Evolutionary conservation across 2,329 filamentous ascomycete genomes (phyloP).

Genomic region (Apiospora pterosperma): DNA sequence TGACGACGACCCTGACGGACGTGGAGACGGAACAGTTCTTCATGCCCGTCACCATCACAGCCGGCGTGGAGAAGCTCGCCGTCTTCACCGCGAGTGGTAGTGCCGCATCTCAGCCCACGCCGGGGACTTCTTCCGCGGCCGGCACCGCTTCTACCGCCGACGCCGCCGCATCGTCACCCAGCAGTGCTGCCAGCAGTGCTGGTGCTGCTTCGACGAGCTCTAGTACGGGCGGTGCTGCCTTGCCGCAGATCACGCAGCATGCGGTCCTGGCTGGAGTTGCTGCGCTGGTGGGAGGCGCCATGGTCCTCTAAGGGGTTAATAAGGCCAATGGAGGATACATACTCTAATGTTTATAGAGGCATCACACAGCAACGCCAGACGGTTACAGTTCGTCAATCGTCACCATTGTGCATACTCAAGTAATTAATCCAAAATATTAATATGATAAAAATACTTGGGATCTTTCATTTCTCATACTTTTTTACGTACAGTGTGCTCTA

Average conservation of each 20-base stretch:
- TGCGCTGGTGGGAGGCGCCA: neutral
- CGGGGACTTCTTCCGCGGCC: neutral
- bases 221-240: neutral
- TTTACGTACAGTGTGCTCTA: neutral
- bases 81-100: neutral
- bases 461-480: neutral
- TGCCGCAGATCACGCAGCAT: neutral
- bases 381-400: neutral
- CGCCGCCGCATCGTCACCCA: neutral
- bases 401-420: neutral
- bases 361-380: neutral
- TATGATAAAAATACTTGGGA: neutral
- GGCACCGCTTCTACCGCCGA: neutral
- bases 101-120: neutral
- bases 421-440: neutral
- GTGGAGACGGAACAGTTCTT: constrained; percentile 5
- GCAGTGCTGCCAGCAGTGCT: neutral
- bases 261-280: neutral
- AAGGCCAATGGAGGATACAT: neutral
- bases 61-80: constrained; percentile 2
- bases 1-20: constrained; percentile 2
- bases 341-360: neutral
- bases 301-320: neutral
- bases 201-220: neutral
- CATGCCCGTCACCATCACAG: constrained; percentile 7